Evolutionary conservation across 192 early-diverging fungal species (phyloP), one percentile per base, ranked within the genome.

Genomic region (Gamsiella multidivaricata): DNA sequence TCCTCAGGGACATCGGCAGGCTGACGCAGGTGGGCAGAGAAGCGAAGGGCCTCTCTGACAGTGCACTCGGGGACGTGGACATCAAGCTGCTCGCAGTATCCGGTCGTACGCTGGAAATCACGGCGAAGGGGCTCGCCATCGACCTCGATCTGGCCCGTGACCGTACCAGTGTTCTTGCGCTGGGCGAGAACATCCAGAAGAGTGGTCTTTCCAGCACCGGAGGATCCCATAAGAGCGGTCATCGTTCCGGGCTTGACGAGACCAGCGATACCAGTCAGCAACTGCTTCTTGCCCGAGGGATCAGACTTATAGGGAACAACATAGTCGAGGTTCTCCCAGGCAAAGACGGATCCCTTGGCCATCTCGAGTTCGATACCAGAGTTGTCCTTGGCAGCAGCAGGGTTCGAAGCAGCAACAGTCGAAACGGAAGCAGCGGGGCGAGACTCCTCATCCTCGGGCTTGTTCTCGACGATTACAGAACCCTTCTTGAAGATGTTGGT

Each of bases 51-150:
- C 73, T 96, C 93, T 28, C 89, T 88, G 25, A 93, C 91, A n/a
- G 94, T 97, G 36, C 85, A 84, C 42, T 90, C 80, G 18, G 90
- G 89, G 52, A 88, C 89, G 62, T 92, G 94, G 26, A 93, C 87
- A 61, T 93, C 93, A 73, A 92, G 87, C 73, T 96, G 94, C 79
- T 96, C 94, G 75, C 90, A 91, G 71, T 94, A 96, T 31, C 90
- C 90, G 20, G 91, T 90, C 26, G 87, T 84, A 51, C 90, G 88
- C 60, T 88, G 87, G 83, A 92, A 91, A 62, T 89, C 89, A 15
- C 65, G 60, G 26, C 76, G 72, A 54, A 87, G 78, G 28, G 82
- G 61, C 56, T 82, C 81, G 56, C 88, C 88, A 71, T 91, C 89
- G 78, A 95, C 87, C 60, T 90, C 87, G 36, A 96, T 89, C 33